A percentile compares a stretch with the other conserved stretches of the same genome.
Conservation (phyloP, 805 yeast genomes). For the Saccharomycopsis synnaedendra region DNA sequence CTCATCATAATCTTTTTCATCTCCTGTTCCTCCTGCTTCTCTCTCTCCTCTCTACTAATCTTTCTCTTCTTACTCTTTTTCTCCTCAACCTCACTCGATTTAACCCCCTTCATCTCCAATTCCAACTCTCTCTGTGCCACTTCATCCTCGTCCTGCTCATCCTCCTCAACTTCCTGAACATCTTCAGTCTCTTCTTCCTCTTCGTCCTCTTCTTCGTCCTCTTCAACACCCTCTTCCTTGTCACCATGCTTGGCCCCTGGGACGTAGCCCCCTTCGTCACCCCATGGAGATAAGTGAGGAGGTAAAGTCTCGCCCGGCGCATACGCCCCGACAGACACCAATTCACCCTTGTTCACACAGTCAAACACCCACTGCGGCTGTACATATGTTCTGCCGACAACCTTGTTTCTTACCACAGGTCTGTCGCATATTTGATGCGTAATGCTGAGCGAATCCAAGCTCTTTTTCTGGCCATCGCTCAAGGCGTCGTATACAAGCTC, state of each 20-base stretch:
- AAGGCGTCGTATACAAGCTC: constrained; percentile 82
- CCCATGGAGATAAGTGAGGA: constrained; percentile 98
- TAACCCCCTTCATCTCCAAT: constrained; percentile 81
- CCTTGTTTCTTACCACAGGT: constrained; percentile 65
- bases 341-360: constrained; percentile 63
- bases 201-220: constrained; percentile 35
- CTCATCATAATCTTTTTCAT: constrained; percentile 96
- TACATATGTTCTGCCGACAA: constrained; percentile 84
- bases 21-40: constrained; percentile 69
- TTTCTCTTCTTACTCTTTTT: constrained; percentile 27
- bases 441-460: constrained; percentile 35
- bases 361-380: constrained; percentile 99
- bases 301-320: constrained; percentile 94
- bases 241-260: constrained; percentile 49
- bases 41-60: constrained; percentile 38
- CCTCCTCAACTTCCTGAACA: constrained; percentile 42
- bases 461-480: constrained; percentile 27
- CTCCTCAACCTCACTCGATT: constrained; percentile 44
- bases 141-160: constrained; percentile 35
- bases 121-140: constrained; percentile 73
- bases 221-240: constrained; percentile 33
- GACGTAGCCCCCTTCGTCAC: constrained; percentile 84
- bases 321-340: constrained; percentile 69
- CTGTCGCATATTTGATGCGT: constrained; percentile 95
- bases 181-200: constrained; percentile 42